A percentile compares a stretch with the other conserved stretches of the same genome.
Evolutionary conservation across 257 asterid species (phyloP).

Genomic region (Perilla frutescens): DNA sequence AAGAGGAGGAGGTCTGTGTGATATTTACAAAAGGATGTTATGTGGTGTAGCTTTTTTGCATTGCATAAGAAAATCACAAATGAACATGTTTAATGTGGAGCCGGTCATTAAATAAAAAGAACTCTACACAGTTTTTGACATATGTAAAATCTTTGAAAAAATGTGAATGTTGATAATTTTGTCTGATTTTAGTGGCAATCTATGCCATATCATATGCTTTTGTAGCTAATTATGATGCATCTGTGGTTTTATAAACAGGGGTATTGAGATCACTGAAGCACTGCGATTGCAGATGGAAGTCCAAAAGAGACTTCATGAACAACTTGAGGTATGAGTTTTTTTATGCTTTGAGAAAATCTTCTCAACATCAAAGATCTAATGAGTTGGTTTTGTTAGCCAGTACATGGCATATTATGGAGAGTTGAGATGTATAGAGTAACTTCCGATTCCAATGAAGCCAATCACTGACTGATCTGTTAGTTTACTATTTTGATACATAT

Average conservation of each 20-base stretch:
- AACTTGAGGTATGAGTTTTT: constrained; percentile 74
- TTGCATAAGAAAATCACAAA: background rate
- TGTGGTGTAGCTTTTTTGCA: background rate
- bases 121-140: background rate
- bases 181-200: constrained; percentile 4
- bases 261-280: constrained; percentile 93
- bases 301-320: constrained; percentile 93
- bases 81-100: background rate
- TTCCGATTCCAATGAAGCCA: background rate
- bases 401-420: constrained; percentile 5
- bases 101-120: constrained; percentile 7
- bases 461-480: constrained; percentile 7
- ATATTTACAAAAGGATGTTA: background rate
- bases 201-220: background rate
- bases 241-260: constrained; percentile 51
- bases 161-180: constrained; percentile 3
- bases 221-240: constrained; percentile 31
- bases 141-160: constrained; percentile 15
- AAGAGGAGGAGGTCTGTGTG: background rate
- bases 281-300: constrained; percentile 91
- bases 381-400: constrained; percentile 8
- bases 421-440: background rate
- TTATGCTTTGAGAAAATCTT: constrained; percentile 24
- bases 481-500: constrained; percentile 1
- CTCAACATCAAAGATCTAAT: background rate